Evolutionary conservation across 2,329 filamentous ascomycete species (phyloP).

Genomic region (Alternaria sp.): DNA sequence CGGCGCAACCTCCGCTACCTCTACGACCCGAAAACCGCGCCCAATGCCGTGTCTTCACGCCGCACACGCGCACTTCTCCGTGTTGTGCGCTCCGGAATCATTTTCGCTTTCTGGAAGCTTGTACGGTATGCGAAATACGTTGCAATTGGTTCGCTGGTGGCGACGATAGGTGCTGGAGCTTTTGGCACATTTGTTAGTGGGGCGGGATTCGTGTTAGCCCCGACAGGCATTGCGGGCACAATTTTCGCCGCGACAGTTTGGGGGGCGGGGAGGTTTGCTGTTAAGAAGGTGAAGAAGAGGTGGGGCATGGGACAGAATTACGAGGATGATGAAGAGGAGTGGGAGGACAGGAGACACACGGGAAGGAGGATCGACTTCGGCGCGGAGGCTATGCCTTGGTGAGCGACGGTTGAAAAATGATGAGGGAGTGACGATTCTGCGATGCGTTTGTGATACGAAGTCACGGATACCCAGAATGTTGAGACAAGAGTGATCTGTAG

Average conservation of each 20-base stretch:
- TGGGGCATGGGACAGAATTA: constrained; percentile 33
- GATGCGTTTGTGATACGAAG: not conserved
- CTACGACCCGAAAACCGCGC: constrained; percentile 44
- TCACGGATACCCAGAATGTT: not conserved
- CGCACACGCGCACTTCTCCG: constrained; percentile 53
- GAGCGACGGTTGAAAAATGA: not conserved
- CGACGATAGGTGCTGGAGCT: constrained; percentile 51
- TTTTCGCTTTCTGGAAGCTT: constrained; percentile 56
- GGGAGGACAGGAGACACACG: constrained; percentile 27
- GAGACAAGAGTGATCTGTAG: not conserved
- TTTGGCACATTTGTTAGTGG: constrained; percentile 51
- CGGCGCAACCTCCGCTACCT: constrained; percentile 50
- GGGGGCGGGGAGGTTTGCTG: constrained; percentile 51
- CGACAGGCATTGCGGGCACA: constrained; percentile 52
- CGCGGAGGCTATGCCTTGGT: constrained; percentile 36
- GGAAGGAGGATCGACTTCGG: constrained; percentile 22
- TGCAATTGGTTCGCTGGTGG: constrained; percentile 51
- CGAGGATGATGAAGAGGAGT: constrained; percentile 30
- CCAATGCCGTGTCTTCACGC: constrained; percentile 41
- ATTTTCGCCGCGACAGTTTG: constrained; percentile 50
- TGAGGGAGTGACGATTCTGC: not conserved
- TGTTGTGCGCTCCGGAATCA: constrained; percentile 48
- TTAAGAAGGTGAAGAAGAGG: constrained; percentile 44
- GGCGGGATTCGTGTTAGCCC: constrained; percentile 54
- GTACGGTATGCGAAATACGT: constrained; percentile 57